Evolutionary conservation across 2,329 filamentous ascomycete species (phyloP), one percentile per base, ranked within the genome.

Genomic region (Pseudophaeomoniella oleicola): DNA sequence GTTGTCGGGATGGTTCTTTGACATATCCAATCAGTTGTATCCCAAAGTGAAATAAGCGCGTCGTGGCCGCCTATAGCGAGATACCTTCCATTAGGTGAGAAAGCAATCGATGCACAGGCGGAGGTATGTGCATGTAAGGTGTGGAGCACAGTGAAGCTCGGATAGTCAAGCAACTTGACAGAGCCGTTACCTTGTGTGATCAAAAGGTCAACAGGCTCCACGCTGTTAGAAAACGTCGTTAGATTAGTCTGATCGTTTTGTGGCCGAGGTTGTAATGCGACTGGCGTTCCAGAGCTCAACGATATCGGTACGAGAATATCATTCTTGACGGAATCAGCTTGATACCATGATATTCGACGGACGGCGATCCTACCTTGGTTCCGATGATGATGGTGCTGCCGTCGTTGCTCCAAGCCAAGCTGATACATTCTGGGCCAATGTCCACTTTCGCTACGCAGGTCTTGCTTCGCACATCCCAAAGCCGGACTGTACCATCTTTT

Each of bases 161-260:
- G 62, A 43, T 64, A 66, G 19, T 58, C 59, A 37, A 63, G 49
- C 42, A 66, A 60, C 39, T 64, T 64, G 39, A 67, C 61, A 18
- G 57, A 60, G 39, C 64, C 64, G 44, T 67, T 62, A 41, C 64
- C 63, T 12, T 62, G 64, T 16, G 64, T 67, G 87, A 64, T 57
- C 42, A 67, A 58, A 36, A 66, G 50, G 37, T 63, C 54, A 6
- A 59, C 50, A 15, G 60, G 50, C 5, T 58, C 57, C 39, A 59
- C 51, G 27, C 61, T 53, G 41, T 66, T 55, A 13, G 61, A 62
- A 50, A 67, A 67, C 15, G 58, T 55, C 4, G 62, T 64, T 14
- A 60, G 60, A 42, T 67, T 67, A 2, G 64, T 67, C 47, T 66
- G 63, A 19, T 64, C 49, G 14, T 57, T 42, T 48, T 66, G 63